Percentiles rank a stretch among this genome's conserved stretches.
Conservation (phyloP, 2,329 filamentous ascomycete genomes). For the Aureobasidium lini region DNA sequence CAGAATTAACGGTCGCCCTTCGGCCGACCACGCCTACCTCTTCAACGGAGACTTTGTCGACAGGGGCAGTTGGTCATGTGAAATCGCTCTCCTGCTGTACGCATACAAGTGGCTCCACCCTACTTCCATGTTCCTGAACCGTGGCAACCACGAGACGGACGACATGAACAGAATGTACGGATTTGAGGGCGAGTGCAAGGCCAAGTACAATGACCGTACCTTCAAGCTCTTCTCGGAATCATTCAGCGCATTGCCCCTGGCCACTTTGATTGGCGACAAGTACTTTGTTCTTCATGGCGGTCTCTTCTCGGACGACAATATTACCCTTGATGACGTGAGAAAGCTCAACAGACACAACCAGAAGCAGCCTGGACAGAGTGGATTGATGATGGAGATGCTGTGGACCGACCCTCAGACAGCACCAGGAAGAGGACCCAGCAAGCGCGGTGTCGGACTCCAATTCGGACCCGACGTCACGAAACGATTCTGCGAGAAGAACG, state of each 20-base stretch:
- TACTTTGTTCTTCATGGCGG: conserved; percentile 91
- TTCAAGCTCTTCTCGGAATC: conserved; percentile 99
- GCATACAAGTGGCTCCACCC: conserved; percentile 95
- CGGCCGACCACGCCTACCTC: conserved; percentile 82
- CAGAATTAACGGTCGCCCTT: conserved; percentile 76
- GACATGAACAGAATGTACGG: conserved; percentile 99
- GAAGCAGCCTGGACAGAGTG: conserved; percentile 83
- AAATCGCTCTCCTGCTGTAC: conserved; percentile 88
- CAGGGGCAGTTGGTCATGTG: conserved; percentile 94
- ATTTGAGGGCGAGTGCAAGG: conserved; percentile 96
- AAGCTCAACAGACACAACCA: conserved; percentile 88
- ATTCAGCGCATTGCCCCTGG: conserved; percentile 87
- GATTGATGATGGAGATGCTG: conserved; percentile 99
- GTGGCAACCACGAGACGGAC: conserved; percentile 97
- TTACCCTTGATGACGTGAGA: conserved; percentile 86
- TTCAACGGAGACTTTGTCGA: conserved; percentile 99
- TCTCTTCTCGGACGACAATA: conserved; percentile 89
- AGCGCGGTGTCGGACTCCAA: conserved; percentile 91
- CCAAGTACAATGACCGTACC: conserved; percentile 91
- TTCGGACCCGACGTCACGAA: conserved; percentile 97
- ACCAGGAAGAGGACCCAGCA: conserved; percentile 84
- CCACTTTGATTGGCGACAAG: conserved; percentile 83
- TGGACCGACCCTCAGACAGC: conserved; percentile 93
- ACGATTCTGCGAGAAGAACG: conserved; percentile 93
- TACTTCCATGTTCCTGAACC: conserved; percentile 80